Conservation (phyloP, 2,329 filamentous ascomycete species). For the Aspergillus tubingensis region DNA sequence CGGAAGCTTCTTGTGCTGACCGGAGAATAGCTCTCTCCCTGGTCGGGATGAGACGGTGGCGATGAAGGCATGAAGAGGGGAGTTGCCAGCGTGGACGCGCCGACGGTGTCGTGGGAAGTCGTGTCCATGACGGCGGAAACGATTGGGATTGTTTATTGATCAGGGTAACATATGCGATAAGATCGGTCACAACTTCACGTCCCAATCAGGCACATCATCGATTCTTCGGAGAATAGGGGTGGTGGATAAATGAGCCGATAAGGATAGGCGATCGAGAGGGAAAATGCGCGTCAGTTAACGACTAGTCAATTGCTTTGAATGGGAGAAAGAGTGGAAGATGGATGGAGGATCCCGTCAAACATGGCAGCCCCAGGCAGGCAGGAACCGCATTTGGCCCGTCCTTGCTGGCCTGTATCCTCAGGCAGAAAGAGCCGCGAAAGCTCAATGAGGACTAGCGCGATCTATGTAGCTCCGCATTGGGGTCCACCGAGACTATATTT, state of each 20-base stretch:
- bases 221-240: not conserved
- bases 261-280: not conserved
- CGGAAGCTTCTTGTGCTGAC: conserved; percentile 26
- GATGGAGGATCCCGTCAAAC: not conserved
- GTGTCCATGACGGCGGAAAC: conserved; percentile 36
- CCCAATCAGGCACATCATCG: not conserved
- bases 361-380: not conserved
- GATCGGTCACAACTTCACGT: conserved; percentile 1
- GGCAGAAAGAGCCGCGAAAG: not conserved
- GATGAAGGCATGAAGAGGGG: conserved; percentile 42
- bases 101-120: conserved; percentile 46
- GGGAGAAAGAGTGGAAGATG: not conserved
- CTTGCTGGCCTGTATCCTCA: not conserved
- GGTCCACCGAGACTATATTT: not conserved
- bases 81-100: conserved; percentile 41
- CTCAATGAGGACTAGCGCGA: not conserved
- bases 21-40: conserved; percentile 25
- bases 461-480: not conserved
- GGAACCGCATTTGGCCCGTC: not conserved
- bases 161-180: not conserved
- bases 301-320: too few relatives aligned
- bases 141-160: not conserved
- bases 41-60: conserved; percentile 27
- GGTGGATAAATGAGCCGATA: not conserved
- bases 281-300: not conserved